phyloP scores from a whole-genome alignment of 2,329 filamentous ascomycete genomes.

The Aspergillus brasiliensis region DNA sequence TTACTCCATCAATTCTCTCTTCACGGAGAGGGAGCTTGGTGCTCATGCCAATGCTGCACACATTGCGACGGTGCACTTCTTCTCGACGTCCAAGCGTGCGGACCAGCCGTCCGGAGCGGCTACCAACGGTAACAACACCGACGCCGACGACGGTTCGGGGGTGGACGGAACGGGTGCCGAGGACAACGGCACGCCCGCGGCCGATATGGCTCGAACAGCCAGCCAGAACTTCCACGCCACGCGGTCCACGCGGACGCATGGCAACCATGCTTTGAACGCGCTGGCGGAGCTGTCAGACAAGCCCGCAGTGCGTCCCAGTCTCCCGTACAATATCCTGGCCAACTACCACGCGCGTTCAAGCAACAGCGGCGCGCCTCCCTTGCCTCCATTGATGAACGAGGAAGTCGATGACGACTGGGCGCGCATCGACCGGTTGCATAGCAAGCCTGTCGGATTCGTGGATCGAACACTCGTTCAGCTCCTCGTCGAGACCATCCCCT shows the following conservation, averaged over 20 bases:
- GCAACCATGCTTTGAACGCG: conserved; percentile 56
- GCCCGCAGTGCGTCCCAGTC: conserved; percentile 46
- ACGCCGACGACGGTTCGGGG: conserved; percentile 41
- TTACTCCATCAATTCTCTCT: conserved; percentile 65
- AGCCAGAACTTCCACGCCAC: conserved; percentile 60
- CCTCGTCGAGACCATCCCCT: conserved; percentile 35
- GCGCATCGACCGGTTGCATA: conserved; percentile 43
- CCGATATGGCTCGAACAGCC: conserved; percentile 63
- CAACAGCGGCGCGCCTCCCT: conserved; percentile 43
- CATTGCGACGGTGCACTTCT: conserved; percentile 59
- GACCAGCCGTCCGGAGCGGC: conserved; percentile 43
- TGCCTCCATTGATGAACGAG: conserved; percentile 48
- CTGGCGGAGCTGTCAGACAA: conserved; percentile 59
- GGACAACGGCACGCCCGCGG: conserved; percentile 46
- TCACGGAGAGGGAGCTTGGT: conserved; percentile 67
- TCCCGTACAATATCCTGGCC: conserved; percentile 50
- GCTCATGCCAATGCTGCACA: conserved; percentile 64
- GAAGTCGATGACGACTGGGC: conserved; percentile 51
- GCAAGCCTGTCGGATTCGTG: conserved; percentile 44
- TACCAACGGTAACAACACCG: conserved; percentile 44
- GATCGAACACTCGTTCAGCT: conserved; percentile 45
- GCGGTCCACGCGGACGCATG: conserved; percentile 54
- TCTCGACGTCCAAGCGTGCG: conserved; percentile 56
- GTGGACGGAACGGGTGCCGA: conserved; percentile 43
- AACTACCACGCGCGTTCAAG: conserved; percentile 49